Percentiles rank a stretch among this genome's conserved stretches.
Evolutionary conservation across 495 filamentous ascomycete species (phyloP).

Genomic region (Penicillium salamii): DNA sequence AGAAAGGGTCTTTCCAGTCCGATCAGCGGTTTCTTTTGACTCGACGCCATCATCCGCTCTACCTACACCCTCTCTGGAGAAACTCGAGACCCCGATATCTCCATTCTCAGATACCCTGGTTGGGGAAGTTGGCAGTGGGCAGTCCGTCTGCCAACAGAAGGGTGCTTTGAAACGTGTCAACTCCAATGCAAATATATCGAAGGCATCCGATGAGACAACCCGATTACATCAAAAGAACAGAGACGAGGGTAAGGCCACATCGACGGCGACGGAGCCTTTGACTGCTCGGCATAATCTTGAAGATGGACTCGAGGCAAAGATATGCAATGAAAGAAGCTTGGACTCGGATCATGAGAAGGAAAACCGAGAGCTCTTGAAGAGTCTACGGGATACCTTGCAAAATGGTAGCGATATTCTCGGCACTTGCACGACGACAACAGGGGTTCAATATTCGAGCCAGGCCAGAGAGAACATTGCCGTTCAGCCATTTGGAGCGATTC

Average conservation of each 20-base stretch:
- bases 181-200: not conserved
- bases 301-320: too few species aligned
- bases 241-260: too few species aligned
- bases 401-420: constrained; percentile 11
- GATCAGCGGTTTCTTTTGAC: constrained; percentile 24
- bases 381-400: constrained; percentile 4
- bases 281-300: too few species aligned
- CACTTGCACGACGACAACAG: not conserved
- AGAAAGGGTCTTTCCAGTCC: constrained; percentile 27
- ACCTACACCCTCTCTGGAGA: constrained; percentile 23
- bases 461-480: constrained; percentile 45
- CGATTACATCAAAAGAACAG: constrained; percentile 10
- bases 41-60: constrained; percentile 24
- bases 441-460: constrained; percentile 5
- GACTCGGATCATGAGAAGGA: not conserved
- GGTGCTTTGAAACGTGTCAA: not conserved
- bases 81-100: constrained; percentile 17
- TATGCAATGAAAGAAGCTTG: too few species aligned
- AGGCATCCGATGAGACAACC: not conserved
- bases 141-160: not conserved
- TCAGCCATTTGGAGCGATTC: constrained; percentile 71
- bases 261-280: too few species aligned
- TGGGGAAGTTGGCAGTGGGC: not conserved
- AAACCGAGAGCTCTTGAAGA: not conserved
- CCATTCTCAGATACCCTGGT: constrained; percentile 14